These are phyloP conservation scores for Penicillium decumbens DNA, from an alignment of 2,329 filamentous ascomycete genomes.

Conservation along the genomic window DNA sequence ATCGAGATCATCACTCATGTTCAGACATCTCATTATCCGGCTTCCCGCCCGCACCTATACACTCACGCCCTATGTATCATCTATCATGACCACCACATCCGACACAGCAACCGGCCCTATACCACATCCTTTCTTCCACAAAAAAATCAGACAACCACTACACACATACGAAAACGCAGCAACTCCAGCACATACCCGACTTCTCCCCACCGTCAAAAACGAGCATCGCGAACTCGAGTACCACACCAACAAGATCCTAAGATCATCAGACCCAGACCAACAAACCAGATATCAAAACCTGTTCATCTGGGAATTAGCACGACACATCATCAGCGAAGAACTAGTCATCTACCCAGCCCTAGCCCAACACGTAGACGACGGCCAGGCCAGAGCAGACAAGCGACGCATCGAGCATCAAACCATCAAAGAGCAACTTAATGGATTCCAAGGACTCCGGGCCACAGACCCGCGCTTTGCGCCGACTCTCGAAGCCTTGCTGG, in stretches of 20 bases:
- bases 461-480: constrained; percentile 42
- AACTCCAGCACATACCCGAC: constrained; percentile 13
- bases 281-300: constrained; percentile 48
- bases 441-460: constrained; percentile 47
- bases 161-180: constrained; percentile 9
- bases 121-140: neutral
- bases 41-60: neutral
- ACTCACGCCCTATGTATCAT: neutral
- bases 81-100: constrained; percentile 1
- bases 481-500: constrained; percentile 44
- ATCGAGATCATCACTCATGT: neutral
- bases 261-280: constrained; percentile 41
- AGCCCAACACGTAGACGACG: constrained; percentile 46
- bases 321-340: constrained; percentile 51
- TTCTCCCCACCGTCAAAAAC: constrained; percentile 38
- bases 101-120: neutral
- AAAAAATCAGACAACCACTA: constrained; percentile 9
- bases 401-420: constrained; percentile 51
- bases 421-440: constrained; percentile 49
- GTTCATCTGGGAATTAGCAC: constrained; percentile 52
- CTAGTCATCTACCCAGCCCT: constrained; percentile 54
- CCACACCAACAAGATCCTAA: constrained; percentile 44
- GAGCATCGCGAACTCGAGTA: constrained; percentile 43
- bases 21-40: neutral
- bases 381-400: constrained; percentile 45